Evolutionary conservation across 208 protist species (phyloP), one percentile per base, ranked within the genome.

Genomic region (Angomonas desouzai): DNA sequence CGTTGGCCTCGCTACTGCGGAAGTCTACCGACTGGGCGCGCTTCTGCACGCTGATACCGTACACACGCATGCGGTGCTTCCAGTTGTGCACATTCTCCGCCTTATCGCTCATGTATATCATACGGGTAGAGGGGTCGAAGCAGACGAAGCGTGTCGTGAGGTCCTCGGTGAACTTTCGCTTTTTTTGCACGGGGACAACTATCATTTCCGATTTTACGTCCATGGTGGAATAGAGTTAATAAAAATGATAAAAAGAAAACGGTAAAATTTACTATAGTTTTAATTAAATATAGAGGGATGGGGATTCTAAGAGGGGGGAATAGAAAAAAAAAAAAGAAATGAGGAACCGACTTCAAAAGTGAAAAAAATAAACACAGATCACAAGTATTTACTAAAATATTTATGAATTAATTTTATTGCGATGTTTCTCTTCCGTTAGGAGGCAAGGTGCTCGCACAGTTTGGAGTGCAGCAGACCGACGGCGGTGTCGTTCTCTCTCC

Each of bases 401-500:
- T 13, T 18, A 13, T 43, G 9, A 43, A 43, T 18, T 43, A 43
- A 43, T n/a, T 53, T 20, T 27, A n/a, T 27, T 53, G 47, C 13
- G 13, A 7, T 7, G 4, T 53, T 64, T 3, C 32, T 64, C 9
- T 29, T 11, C 6, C 30, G 48, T 20, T 3, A n/a, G 13, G 11
- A 22, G 9, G 36, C 6, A 3, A 72, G 55, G 34, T 68, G 51
- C 30, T 78, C 55, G 22, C 69, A 36, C 33, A 77, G 49, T 48
- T 56, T 62, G 25, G 72, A 65, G 53, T 64, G 59, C 0, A 89
- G 51, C 22, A 97, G 53, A 43, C 92, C 76, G 10, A 97, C 84
- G 33, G 86, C 92, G 3, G 94, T 85, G 6, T 59, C 40, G 66
- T 96, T 97, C 33, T 91, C 83, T 48, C 68, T 79, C 62, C 90